Evolutionary conservation across 2,329 filamentous ascomycete genomes (phyloP), one percentile per base, ranked within the genome.

Genomic region (Didymella arachidicola): DNA sequence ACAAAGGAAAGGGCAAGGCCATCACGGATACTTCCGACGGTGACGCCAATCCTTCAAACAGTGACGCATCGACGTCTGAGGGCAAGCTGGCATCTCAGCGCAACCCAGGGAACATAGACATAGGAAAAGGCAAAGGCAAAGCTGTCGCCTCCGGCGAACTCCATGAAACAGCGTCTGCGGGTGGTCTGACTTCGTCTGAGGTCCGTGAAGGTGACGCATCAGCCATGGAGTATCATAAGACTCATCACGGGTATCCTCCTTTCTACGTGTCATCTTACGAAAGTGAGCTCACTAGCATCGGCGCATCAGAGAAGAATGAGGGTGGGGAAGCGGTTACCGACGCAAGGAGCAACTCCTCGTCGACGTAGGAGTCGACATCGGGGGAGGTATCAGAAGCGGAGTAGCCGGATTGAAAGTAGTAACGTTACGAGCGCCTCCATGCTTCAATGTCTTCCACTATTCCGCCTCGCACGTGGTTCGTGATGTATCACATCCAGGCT

Each of bases 81-180:
- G 26, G 22, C 7, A 12, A n/a, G 5, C 16, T 19, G 7, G 10
- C 34, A 16, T 1, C 12, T 16, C 25, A 25, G 25, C 2, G n/a
- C 4, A 8, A 5, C 18, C 7, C 29, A 2, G n/a, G 1, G 11
- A 36, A 36, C 12, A 47, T n/a, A 26, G 27, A 22, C 19, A n/a
- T n/a, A n/a, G n/a, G n/a, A n/a, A 52, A 48, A 22, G 27, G 34
- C 7, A 54, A 54, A 26, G 42, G 11, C 34, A 42, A 47, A 25
- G 36, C 26, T 14, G 25, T 16, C 29, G 3, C 32, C 6, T 47
- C 19, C 34, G 16, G 5, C 32, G n/a, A 22, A 6, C 3, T 10
- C n/a, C 19, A 19, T 16, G 22, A 22, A 30, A 18, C 18, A 22
- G 5, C 16, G 36, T 39, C 36, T 22, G 36, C n/a, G 18, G 12